Evolutionary conservation across 2,329 filamentous ascomycete species (phyloP).

Genomic region (Trichoderma afroharzianum): DNA sequence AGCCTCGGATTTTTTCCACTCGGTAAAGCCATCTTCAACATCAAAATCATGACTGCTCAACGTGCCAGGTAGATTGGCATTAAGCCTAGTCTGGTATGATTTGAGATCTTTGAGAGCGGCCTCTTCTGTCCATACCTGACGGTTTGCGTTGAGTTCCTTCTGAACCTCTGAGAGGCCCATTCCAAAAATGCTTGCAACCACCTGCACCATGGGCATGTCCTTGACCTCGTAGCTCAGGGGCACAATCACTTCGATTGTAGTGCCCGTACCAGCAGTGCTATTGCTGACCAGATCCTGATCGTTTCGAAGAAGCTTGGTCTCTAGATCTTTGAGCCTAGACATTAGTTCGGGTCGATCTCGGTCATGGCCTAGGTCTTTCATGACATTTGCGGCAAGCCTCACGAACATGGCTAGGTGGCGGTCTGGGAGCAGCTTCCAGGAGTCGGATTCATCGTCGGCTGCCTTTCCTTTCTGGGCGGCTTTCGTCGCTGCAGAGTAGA

Average conservation of each 20-base stretch:
- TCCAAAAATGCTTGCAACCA: conserved; percentile 82
- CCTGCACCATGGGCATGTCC: conserved; percentile 91
- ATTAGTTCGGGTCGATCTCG: conserved; percentile 83
- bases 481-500: conserved; percentile 92
- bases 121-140: conserved; percentile 82
- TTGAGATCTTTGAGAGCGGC: conserved; percentile 89
- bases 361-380: conserved; percentile 81
- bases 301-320: conserved; percentile 90
- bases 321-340: conserved; percentile 71
- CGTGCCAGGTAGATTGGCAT: conserved; percentile 72
- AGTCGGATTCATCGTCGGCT: conserved; percentile 76
- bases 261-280: conserved; percentile 34
- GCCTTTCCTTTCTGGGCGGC: conserved; percentile 71
- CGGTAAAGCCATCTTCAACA: conserved; percentile 77
- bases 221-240: conserved; percentile 89
- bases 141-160: conserved; percentile 79
- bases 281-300: conserved; percentile 71
- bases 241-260: conserved; percentile 73
- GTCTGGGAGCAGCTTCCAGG: conserved; percentile 89
- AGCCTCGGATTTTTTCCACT: conserved; percentile 87
- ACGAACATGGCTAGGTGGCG: conserved; percentile 94
- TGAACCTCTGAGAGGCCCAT: conserved; percentile 77
- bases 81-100: conserved; percentile 85
- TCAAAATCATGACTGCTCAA: conserved; percentile 85
- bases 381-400: conserved; percentile 72